Evolutionary conservation across 2,329 filamentous ascomycete genomes (phyloP), one percentile per base, ranked within the genome.

Genomic region (Ustilaginoidea virens): DNA sequence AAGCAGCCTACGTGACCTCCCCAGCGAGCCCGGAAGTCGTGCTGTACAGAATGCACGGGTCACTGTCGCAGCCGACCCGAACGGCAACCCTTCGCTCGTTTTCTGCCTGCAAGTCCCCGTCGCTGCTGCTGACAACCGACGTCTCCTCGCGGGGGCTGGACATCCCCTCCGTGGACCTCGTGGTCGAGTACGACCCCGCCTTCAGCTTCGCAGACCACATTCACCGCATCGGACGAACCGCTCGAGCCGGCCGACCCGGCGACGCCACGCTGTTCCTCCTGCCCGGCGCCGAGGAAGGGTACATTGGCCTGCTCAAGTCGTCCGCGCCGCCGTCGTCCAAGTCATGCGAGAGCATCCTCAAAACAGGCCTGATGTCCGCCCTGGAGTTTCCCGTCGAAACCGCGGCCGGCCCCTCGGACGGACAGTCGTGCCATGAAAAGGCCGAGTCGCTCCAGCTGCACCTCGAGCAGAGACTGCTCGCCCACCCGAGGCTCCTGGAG

Each of bases 141-240:
- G 90, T 98, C 28, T 83, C 90, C 9, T 90, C 90, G 13, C 82
- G 90, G 47, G 90, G 90, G 58, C 74, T 98, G 23, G 90, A 98
- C 61, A 71, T 98, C 11, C 87, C 87, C 1, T 87, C 90, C 28
- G 82, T 98, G 29, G 90, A 98, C 49, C 66, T 94, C 13, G 85
- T 98, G 28, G 70, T 98, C 32, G 90, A 98, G 51, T 96, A 93
- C 48, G 90, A 98, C 47, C 86, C 90, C 0, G 82, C 90, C 3
- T 96, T 96, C 55, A 83, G 80, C 47, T 75, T 83, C 15, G 80
- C 86, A 35, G 90, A 98, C 51, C 90, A 98, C 51, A 68, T 94
- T 6, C 90, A 98, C 56, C 78, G 90, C 32, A 82, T 96, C 31
- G 90, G 90, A 31, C 80, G 90, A 51, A 98, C 90, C 8, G 90